Conservation (phyloP, 106 monocot species). For the Platanthera zijinensis region DNA sequence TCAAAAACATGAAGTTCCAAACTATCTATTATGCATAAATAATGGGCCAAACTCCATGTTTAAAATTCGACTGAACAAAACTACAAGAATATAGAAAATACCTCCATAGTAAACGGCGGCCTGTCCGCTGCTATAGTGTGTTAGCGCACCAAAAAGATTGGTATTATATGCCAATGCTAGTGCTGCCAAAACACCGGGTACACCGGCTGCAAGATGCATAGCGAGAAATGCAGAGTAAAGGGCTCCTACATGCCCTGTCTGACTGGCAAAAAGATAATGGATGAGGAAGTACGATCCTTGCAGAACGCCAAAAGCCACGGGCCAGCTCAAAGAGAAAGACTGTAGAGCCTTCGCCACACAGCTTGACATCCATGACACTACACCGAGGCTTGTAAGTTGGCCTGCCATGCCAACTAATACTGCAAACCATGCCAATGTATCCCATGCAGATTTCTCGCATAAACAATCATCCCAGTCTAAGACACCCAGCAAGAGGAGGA, state of each 20-base stretch:
- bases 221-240: conserved; percentile 94
- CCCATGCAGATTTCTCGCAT: conserved; percentile 94
- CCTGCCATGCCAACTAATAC: conserved; percentile 94
- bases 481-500: conserved; percentile 83
- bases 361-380: conserved; percentile 83
- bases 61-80: background rate
- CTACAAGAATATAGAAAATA: conserved; percentile 17
- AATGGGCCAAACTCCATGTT: background rate
- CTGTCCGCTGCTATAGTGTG: conserved; percentile 98
- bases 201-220: conserved; percentile 93
- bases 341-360: conserved; percentile 75
- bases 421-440: conserved; percentile 95
- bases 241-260: conserved; percentile 97
- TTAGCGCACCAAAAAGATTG: conserved; percentile 84
- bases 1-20: background rate
- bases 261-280: conserved; percentile 96
- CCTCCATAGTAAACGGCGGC: conserved; percentile 99
- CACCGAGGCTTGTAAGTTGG: conserved; percentile 80
- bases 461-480: conserved; percentile 96
- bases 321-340: conserved; percentile 89
- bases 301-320: conserved; percentile 70
- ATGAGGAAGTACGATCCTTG: conserved; percentile 88
- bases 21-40: background rate
- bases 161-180: conserved; percentile 92
- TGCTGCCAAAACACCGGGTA: conserved; percentile 74